Evolutionary conservation across 2,329 filamentous ascomycete species (phyloP).

Genomic region (Catunica adiposa): DNA sequence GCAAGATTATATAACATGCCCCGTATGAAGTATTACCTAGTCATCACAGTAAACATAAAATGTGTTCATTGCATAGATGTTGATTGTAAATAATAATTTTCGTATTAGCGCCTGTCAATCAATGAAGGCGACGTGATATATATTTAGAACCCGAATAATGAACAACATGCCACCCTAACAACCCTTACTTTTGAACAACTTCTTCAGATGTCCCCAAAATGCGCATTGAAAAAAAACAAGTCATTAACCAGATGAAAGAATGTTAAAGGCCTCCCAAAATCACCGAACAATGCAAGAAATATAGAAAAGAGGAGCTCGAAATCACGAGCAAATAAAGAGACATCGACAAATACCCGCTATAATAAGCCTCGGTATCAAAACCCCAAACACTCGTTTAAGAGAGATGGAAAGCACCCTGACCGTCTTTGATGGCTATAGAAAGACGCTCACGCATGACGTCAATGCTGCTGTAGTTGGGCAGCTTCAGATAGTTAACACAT

Average conservation of each 20-base stretch:
- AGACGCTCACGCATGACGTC: conserved; percentile 64
- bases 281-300: too few relatives aligned
- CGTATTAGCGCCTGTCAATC: too few relatives aligned
- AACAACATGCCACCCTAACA: not conserved
- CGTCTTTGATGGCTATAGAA: conserved; percentile 76
- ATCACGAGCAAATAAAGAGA: too few relatives aligned
- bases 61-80: too few relatives aligned
- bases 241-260: not conserved
- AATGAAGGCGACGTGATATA: not conserved
- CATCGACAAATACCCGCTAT: too few relatives aligned
- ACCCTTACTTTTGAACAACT: not conserved
- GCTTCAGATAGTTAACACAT: conserved; percentile 95
- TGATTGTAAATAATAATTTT: too few relatives aligned
- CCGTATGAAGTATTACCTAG: too few relatives aligned
- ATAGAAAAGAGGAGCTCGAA: too few relatives aligned
- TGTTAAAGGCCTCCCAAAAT: too few relatives aligned
- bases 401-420: conserved; percentile 93
- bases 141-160: not conserved
- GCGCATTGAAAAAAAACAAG: not conserved
- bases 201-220: not conserved
- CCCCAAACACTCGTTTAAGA: conserved; percentile 41
- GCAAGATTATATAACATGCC: too few relatives aligned
- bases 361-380: too few relatives aligned
- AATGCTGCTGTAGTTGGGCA: conserved; percentile 79
- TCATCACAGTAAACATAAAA: too few relatives aligned